Base-by-base conservation (phyloP, 768 basidiomycete species). In the Fomitopsis pulvina region DNA sequence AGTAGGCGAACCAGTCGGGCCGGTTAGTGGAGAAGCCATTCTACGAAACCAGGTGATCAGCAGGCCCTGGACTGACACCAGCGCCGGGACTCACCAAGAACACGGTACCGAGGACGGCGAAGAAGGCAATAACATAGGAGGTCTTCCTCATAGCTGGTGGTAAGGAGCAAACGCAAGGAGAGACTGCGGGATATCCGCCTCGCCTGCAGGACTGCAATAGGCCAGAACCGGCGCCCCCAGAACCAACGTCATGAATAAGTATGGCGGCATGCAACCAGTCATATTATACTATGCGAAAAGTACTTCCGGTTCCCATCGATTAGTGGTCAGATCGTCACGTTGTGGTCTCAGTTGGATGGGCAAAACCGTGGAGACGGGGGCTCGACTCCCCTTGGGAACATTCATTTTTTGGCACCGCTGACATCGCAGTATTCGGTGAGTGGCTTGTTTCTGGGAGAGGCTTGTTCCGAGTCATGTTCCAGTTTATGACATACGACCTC, bases 61-160 rank as follows among this genome's bases (percentile, higher is more conserved):
- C n/a, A 24, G 28, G n/a, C n/a, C n/a, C n/a, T n/a, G n/a, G n/a
- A n/a, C n/a, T 32, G 11, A 10, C 12, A 24, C 28, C 22, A 22
- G 16, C 16, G 32, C 25, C 37, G 20, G 38, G 26, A 20, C n/a
- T 54, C 52, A 85, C 84, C 39, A 86, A 60, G 22, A 74, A 55
- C 7, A 83, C 64, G 4, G 74, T 71, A 12, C 76, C 48, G 2
- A 72, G 59, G 1, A 84, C 77, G 25, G 78, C 76, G 51, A 79
- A 55, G 56, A 86, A 83, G 0, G 85, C 77, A 45, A 85, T 54
- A 24, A 75, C 77, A 54, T 88, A 88, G 0, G 83, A 87, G 0
- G 74, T 78, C 59, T 84, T 86, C 54, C 85, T 73, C 85, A 87
- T 85, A 44, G 42, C 32, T 11, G 25, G 37, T 10, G 39, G 11